Percentiles rank a stretch among this genome's conserved stretches.
Evolutionary conservation across 1,284 basidiomycete genomes (phyloP).

Genomic region (Meripilus lineatus): DNA sequence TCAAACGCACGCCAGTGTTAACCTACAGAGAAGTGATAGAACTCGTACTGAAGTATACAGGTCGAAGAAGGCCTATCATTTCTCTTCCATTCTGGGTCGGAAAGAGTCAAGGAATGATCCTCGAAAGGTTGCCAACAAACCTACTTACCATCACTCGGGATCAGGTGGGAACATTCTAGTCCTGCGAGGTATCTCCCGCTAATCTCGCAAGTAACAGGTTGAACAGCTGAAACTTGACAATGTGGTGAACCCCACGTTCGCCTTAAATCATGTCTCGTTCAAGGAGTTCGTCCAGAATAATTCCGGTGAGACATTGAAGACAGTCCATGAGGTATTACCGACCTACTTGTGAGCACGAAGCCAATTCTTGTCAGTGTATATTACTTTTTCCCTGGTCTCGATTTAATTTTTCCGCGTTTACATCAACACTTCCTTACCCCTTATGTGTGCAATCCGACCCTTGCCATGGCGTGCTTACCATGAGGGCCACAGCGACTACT

Average conservation of each 20-base stretch:
- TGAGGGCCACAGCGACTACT: too few relatives aligned
- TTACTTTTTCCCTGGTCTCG: too few relatives aligned
- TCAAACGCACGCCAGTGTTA: conserved; percentile 38
- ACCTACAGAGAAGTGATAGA: conserved; percentile 64
- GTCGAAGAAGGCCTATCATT: conserved; percentile 48
- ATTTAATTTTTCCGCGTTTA: too few relatives aligned
- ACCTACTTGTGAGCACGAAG: conserved; percentile 48
- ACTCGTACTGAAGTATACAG: conserved; percentile 49
- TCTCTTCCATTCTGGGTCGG: conserved; percentile 60
- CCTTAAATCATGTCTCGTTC: conserved; percentile 36
- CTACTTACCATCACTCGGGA: conserved; percentile 62
- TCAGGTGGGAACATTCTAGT: conserved; percentile 40
- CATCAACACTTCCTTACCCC: too few relatives aligned
- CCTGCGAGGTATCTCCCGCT: background rate
- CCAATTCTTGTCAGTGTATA: too few relatives aligned
- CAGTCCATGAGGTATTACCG: conserved; percentile 50
- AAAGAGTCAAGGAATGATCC: conserved; percentile 51
- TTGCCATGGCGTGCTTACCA: too few relatives aligned
- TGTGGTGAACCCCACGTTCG: conserved; percentile 36
- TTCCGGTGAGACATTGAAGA: conserved; percentile 34
- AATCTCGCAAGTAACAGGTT: conserved; percentile 33
- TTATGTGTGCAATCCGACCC: too few relatives aligned
- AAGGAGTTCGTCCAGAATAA: conserved; percentile 37
- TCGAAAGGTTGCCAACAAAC: conserved; percentile 60
- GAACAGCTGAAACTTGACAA: conserved; percentile 59